Conservation (phyloP, 2,329 filamentous ascomycete genomes). For the Stagonosporopsis vannaccii region DNA sequence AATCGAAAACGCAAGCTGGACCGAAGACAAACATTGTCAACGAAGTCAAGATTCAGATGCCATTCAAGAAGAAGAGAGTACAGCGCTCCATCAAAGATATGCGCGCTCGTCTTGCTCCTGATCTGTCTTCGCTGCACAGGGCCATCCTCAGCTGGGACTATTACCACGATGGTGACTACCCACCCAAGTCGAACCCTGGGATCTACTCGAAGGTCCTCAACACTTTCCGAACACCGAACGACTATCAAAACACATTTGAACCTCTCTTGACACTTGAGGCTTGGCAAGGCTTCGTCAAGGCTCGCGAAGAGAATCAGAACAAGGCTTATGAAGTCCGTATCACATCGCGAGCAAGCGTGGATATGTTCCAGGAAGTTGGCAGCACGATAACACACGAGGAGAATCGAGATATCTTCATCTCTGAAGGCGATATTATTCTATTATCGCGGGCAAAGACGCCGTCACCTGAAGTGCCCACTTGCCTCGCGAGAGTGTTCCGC, state of each 20-base stretch:
- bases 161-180: conserved; percentile 86
- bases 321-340: conserved; percentile 89
- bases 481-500: conserved; percentile 82
- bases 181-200: conserved; percentile 73
- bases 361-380: conserved; percentile 91
- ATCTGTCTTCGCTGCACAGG: conserved; percentile 83
- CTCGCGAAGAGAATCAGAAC: conserved; percentile 83
- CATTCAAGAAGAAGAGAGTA: conserved; percentile 83
- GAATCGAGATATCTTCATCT: conserved; percentile 74
- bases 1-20: conserved; percentile 54
- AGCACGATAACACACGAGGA: conserved; percentile 77
- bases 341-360: conserved; percentile 85
- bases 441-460: conserved; percentile 78
- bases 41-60: conserved; percentile 60
- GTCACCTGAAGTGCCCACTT: conserved; percentile 75
- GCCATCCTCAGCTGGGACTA: conserved; percentile 94
- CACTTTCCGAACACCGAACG: conserved; percentile 75
- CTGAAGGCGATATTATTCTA: conserved; percentile 88
- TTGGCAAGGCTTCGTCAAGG: conserved; percentile 91
- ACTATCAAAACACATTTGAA: conserved; percentile 90
- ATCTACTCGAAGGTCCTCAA: conserved; percentile 79
- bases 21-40: conserved; percentile 49
- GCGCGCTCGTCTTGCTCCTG: conserved; percentile 88
- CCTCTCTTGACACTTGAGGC: conserved; percentile 90
- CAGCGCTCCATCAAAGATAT: conserved; percentile 89